These are phyloP conservation scores for Pseudozyma pruni DNA, from an alignment of 1,284 basidiomycete genomes.

Conservation along the genomic window DNA sequence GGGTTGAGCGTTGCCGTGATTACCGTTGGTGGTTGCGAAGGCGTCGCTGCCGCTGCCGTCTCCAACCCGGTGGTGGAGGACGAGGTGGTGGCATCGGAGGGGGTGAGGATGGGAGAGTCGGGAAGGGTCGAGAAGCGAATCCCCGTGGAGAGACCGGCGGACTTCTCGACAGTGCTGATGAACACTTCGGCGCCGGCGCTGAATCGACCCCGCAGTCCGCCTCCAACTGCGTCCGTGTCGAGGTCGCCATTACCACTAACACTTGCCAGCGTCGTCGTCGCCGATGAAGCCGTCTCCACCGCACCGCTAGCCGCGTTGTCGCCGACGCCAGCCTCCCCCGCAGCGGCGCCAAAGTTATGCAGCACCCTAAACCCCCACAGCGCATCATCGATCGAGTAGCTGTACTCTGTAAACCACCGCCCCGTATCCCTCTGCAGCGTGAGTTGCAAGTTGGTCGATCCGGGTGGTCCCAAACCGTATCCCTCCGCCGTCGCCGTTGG, in stretches of 20 bases:
- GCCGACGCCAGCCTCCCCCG: no score
- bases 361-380: constrained; percentile 91
- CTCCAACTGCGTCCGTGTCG: constrained; percentile 70
- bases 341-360: constrained; percentile 86
- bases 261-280: no score
- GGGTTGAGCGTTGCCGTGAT: constrained; percentile 95
- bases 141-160: constrained; percentile 92
- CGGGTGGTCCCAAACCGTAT: constrained; percentile 42
- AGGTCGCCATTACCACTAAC: no score
- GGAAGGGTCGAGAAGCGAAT: constrained; percentile 90
- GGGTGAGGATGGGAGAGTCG: constrained; percentile 70
- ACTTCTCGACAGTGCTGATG: constrained; percentile 89
- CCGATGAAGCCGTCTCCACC: neutral
- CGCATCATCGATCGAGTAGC: constrained; percentile 89
- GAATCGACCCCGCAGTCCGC: constrained; percentile 84
- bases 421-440: constrained; percentile 91
- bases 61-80: neutral
- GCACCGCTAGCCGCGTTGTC: no score
- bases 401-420: constrained; percentile 91
- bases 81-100: neutral
- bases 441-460: constrained; percentile 75
- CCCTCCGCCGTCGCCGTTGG: constrained; percentile 9
- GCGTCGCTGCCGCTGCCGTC: constrained; percentile 58
- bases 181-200: constrained; percentile 94
- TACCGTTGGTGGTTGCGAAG: constrained; percentile 79